Base-by-base conservation (phyloP, 108 stramenopile genomes). In the Chaetoceros muelleri region DNA sequence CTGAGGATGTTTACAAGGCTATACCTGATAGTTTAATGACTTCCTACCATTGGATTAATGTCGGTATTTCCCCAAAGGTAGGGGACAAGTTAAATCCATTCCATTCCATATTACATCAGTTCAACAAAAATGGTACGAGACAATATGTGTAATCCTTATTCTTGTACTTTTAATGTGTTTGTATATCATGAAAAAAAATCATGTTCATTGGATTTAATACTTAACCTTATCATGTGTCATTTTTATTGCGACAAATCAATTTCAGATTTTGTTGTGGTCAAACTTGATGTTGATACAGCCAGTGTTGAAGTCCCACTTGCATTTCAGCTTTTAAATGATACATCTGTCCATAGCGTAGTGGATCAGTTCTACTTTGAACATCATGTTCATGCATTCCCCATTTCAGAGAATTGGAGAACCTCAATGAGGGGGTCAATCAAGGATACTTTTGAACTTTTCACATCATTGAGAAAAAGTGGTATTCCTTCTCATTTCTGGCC, bases 361-460 rank as follows among this genome's bases (percentile, higher is more conserved):
- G 85, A 86, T 71, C 76, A 79, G 19, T 86, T 86, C 65, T 86
- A 86, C 31, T 82, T 86, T 64, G 85, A 86, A 46, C 74, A 86
- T 52, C 85, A 82, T 64, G 77, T 75, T 0, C 47, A 67, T 44
- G 52, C 71, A 55, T 25, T 22, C 19, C 74, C 74, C 48, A 45
- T 85, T 20, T 24, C 48, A 2, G 8, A 3, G 3, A n/a, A n/a
- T 23, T 85, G 80, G 84, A 26, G 44, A 28, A 18, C 1, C 0
- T 20, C 55, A 0, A 69, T 72, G 70, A 28, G 69, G 2, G 78
- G 76, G 2, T 70, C 60, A 10, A 52, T 85, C 2, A 45, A 53
- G 20, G 70, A 76, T 24, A 67, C 76, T 0, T 50, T 85, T 1
- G 57, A 80, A 24, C 53, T 85, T 18, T 80, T 86, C 46, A 25